Base-by-base conservation (phyloP, 2,329 filamentous ascomycete genomes). In the Diplodia mutila region DNA sequence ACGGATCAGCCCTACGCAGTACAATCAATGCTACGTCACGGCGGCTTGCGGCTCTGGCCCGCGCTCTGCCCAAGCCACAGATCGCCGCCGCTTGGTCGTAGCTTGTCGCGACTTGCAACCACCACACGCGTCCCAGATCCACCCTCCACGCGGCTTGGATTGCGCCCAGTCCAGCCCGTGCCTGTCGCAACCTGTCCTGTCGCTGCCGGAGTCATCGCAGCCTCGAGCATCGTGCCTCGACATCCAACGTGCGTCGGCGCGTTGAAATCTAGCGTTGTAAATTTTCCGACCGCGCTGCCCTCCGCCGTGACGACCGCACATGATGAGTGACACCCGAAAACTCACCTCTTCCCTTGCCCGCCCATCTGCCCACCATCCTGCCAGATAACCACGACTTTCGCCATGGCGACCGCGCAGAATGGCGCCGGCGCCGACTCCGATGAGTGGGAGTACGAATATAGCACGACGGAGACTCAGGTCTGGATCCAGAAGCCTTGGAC, bases 401-500 rank as follows among this genome's bases (percentile, higher is more conserved):
- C 59, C 59, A 68, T 65, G 42, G 49, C 48, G 23, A 42, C 66
- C 53, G 27, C 57, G 48, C 63, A 49, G 51, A 49, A 32, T 27
- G 63, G 63, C 37, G 37, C 42, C 18, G 63, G 63, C 37, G 37
- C 42, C 18, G 71, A 78, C 42, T 75, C 79, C 18, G 80, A 82
- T n/a, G 80, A 87, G n/a, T 89, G 85, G 79, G 87, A 89, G 71
- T 89, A 88, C 75, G 86, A 89, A 72, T 88, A 88, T 70, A 76
- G 84, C 72, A 78, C 82, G 7, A 80, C 79, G 8, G 82, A 85
- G 63, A 85, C 82, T 29, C 85, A 86, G 77, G 85, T 85, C 23
- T 11, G 32, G 27, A n/a, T 25, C 39, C 21, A 29, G 54, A 51
- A 69, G 68, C 68, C 29, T 29, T 14, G 59, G 39, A 52, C 65